A percentile compares a stretch with the other conserved stretches of the same genome.
These are phyloP conservation scores for Fusarium torreyae DNA, from an alignment of 2,329 filamentous ascomycete genomes.

Conservation along the genomic window DNA sequence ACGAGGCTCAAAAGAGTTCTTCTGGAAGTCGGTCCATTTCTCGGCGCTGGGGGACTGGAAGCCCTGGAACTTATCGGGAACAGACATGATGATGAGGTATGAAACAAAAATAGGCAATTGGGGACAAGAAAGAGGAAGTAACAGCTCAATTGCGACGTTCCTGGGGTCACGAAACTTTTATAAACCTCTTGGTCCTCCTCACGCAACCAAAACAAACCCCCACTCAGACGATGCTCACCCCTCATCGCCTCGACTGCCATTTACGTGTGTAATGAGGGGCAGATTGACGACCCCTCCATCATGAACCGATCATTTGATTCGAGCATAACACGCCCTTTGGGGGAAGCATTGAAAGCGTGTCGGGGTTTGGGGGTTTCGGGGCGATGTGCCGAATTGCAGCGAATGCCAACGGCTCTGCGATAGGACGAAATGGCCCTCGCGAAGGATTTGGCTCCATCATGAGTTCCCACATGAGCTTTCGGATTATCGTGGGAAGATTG, in stretches of 20 bases:
- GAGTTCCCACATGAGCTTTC: conserved; percentile 39
- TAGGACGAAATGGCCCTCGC: conserved; percentile 26
- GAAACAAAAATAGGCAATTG: not conserved
- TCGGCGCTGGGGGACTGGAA: conserved; percentile 71
- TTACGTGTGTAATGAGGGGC: conserved; percentile 37
- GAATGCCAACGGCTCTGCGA: conserved; percentile 28
- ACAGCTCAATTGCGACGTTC: conserved; percentile 23
- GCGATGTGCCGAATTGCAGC: conserved; percentile 28
- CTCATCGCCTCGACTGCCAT: conserved; percentile 28
- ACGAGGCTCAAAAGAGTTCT: conserved; percentile 85
- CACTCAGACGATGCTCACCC: conserved; percentile 34
- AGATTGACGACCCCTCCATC: conserved; percentile 25
- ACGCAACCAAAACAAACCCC: conserved; percentile 23
- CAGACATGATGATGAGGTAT: conserved; percentile 59
- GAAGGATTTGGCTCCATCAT: conserved; percentile 34
- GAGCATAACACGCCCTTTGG: conserved; percentile 29
- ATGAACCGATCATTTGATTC: conserved; percentile 24
- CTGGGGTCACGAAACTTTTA: conserved; percentile 17
- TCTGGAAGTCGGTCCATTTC: conserved; percentile 73
- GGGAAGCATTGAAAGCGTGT: conserved; percentile 14
- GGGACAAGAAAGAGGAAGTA: conserved; percentile 15
- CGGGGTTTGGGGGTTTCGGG: conserved; percentile 46
- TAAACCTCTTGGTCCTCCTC: conserved; percentile 35
- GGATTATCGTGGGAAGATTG: conserved; percentile 46
- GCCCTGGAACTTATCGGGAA: conserved; percentile 72